A percentile compares a stretch with the other conserved stretches of the same genome.
Evolutionary conservation across 2,329 filamentous ascomycete genomes (phyloP).

Genomic region (Trichoderma harzianum): DNA sequence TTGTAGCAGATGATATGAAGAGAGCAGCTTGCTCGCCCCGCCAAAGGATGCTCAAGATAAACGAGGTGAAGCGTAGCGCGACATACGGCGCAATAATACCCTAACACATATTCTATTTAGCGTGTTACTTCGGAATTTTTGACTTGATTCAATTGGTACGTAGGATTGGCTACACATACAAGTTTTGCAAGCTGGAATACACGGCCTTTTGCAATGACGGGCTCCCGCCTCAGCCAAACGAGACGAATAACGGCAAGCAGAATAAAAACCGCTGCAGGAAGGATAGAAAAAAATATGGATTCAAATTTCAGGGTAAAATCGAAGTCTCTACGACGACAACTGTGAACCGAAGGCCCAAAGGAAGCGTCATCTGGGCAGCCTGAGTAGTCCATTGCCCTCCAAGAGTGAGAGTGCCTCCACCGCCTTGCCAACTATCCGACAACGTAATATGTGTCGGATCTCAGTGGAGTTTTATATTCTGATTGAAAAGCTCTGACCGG

Average conservation of each 20-base stretch:
- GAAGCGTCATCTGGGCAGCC: slow-evolving; percentile 36
- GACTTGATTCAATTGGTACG: neutral
- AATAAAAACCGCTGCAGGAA: slow-evolving; percentile 41
- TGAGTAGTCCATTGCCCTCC: slow-evolving; percentile 16
- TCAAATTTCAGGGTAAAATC: slow-evolving; percentile 52
- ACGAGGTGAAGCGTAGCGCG: slow-evolving; percentile 30
- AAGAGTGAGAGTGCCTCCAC: neutral
- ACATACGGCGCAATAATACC: slow-evolving; percentile 20
- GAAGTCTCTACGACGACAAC: slow-evolving; percentile 44
- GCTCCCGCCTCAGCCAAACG: slow-evolving; percentile 30
- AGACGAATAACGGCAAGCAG: slow-evolving; percentile 33
- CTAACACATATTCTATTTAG: neutral
- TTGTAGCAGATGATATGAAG: slow-evolving; percentile 15
- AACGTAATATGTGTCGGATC: neutral
- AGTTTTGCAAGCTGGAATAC: slow-evolving; percentile 33
- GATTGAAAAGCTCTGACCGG: slow-evolving; percentile 33
- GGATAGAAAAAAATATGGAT: slow-evolving; percentile 43
- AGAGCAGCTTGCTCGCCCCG: slow-evolving; percentile 20
- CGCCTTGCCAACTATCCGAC: neutral
- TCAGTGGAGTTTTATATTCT: neutral
- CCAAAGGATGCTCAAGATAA: slow-evolving; percentile 30
- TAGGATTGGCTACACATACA: slow-evolving; percentile 23
- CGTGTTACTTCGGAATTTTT: neutral
- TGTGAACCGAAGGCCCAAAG: slow-evolving; percentile 43
- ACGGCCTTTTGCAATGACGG: slow-evolving; percentile 34